Evolutionary conservation across 192 early-diverging fungal genomes (phyloP).

Genomic region (Linnemannia hyalina): DNA sequence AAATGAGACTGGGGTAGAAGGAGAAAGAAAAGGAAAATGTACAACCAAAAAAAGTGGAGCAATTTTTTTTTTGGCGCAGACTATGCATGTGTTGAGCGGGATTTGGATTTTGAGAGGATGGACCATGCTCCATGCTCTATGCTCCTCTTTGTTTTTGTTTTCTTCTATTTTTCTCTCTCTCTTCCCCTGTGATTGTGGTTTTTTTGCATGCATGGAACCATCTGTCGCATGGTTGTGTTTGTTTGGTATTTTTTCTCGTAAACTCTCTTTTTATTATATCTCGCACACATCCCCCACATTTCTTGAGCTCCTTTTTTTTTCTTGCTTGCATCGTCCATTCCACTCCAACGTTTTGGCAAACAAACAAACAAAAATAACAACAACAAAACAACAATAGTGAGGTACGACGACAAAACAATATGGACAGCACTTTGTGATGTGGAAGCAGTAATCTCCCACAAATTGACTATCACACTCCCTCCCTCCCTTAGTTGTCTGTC

Average conservation of each 20-base stretch:
- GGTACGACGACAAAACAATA: too few species aligned
- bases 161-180: background rate
- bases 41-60: background rate
- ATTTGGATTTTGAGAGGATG: background rate
- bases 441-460: too few species aligned
- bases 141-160: too few species aligned
- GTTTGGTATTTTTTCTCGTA: background rate
- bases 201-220: background rate
- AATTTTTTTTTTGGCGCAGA: background rate
- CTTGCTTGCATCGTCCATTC: too few species aligned
- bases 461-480: too few species aligned
- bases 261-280: background rate
- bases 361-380: too few species aligned
- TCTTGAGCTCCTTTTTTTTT: too few species aligned
- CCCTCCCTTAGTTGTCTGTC: background rate
- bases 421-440: too few species aligned
- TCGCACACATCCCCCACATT: background rate
- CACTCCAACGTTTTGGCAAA: too few species aligned
- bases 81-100: background rate
- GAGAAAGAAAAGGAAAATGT: background rate
- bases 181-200: background rate
- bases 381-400: too few species aligned
- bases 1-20: background rate
- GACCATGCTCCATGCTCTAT: background rate
- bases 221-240: slow-evolving; percentile 6